A percentile compares a stretch with the other conserved stretches of the same genome.
Conservation (phyloP, 2,329 filamentous ascomycete species). For the Penicillium sp. region DNA sequence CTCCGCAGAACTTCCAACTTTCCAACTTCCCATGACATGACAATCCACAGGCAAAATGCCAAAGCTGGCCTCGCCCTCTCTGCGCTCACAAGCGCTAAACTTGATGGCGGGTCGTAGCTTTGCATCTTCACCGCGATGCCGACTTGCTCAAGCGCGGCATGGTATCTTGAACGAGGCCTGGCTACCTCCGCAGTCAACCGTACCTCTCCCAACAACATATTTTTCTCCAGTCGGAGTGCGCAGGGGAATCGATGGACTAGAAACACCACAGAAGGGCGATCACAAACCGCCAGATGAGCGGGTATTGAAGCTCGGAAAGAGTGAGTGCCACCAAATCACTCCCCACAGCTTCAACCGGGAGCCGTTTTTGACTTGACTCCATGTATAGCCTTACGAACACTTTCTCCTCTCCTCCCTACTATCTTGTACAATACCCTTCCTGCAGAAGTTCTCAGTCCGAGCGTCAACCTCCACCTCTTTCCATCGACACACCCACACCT, state of each 20-base stretch:
- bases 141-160: slow-evolving; percentile 39
- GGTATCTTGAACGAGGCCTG: slow-evolving; percentile 38
- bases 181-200: slow-evolving; percentile 25
- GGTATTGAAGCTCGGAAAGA: slow-evolving; percentile 62
- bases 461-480: slow-evolving; percentile 63
- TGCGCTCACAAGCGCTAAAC: slow-evolving; percentile 7
- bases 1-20: slow-evolving; percentile 10
- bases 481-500: slow-evolving; percentile 65
- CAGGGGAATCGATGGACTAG: slow-evolving; percentile 24
- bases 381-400: slow-evolving; percentile 54
- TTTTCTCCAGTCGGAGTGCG: slow-evolving; percentile 28
- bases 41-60: slow-evolving; percentile 27
- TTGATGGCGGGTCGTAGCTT: slow-evolving; percentile 22
- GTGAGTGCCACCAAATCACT: slow-evolving; percentile 38
- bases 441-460: slow-evolving; percentile 62
- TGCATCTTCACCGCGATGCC: slow-evolving; percentile 28
- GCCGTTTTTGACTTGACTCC: background rate
- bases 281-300: slow-evolving; percentile 58
- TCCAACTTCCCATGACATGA: slow-evolving; percentile 17
- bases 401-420: slow-evolving; percentile 64
- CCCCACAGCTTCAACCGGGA: background rate
- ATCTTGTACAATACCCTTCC: slow-evolving; percentile 62
- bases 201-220: slow-evolving; percentile 18
- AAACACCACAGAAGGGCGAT: slow-evolving; percentile 30
- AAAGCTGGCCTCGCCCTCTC: slow-evolving; percentile 22